Percentiles rank a stretch among this genome's conserved stretches.
phyloP scores from a whole-genome alignment of 1,284 basidiomycete species.

The Cutaneotrichosporon daszewskae region DNA sequence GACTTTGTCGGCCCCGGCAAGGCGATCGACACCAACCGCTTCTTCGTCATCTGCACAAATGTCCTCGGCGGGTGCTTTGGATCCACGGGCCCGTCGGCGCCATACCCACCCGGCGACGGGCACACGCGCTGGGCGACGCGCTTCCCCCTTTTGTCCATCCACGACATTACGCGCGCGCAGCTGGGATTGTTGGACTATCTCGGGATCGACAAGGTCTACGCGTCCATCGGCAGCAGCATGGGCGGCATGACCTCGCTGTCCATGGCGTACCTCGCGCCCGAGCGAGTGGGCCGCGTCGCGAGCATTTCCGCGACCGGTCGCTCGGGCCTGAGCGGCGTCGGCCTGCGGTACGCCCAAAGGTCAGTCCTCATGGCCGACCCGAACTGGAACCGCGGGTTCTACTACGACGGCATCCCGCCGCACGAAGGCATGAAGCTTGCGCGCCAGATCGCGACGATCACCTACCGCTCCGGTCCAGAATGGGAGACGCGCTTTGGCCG shows the following conservation, averaged over 20 bases:
- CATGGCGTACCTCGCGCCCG: slow-evolving; percentile 87
- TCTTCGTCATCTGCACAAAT: slow-evolving; percentile 94
- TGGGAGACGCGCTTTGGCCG: slow-evolving; percentile 97
- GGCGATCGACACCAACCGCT: slow-evolving; percentile 85
- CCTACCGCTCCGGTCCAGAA: slow-evolving; percentile 96
- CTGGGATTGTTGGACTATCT: slow-evolving; percentile 79
- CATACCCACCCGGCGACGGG: slow-evolving; percentile 48
- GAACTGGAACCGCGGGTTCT: slow-evolving; percentile 98
- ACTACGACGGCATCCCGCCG: slow-evolving; percentile 89
- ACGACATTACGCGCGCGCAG: slow-evolving; percentile 93
- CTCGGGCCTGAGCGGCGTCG: slow-evolving; percentile 83
- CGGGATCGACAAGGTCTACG: slow-evolving; percentile 78
- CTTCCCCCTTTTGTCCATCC: slow-evolving; percentile 87
- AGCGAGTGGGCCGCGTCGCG: slow-evolving; percentile 79
- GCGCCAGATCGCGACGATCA: slow-evolving; percentile 97
- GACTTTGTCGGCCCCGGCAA: slow-evolving; percentile 94
- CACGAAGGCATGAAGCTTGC: slow-evolving; percentile 99
- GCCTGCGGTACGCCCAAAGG: slow-evolving; percentile 86
- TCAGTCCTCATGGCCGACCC: slow-evolving; percentile 97
- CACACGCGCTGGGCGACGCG: slow-evolving; percentile 75
- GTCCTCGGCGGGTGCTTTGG: slow-evolving; percentile 97
- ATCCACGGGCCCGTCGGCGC: slow-evolving; percentile 86
- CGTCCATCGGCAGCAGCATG: slow-evolving; percentile 91
- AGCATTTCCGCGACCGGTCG: slow-evolving; percentile 92
- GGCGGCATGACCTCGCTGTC: slow-evolving; percentile 97